phyloP scores from a whole-genome alignment of 805 yeast species.

The Ogataea corticis region DNA sequence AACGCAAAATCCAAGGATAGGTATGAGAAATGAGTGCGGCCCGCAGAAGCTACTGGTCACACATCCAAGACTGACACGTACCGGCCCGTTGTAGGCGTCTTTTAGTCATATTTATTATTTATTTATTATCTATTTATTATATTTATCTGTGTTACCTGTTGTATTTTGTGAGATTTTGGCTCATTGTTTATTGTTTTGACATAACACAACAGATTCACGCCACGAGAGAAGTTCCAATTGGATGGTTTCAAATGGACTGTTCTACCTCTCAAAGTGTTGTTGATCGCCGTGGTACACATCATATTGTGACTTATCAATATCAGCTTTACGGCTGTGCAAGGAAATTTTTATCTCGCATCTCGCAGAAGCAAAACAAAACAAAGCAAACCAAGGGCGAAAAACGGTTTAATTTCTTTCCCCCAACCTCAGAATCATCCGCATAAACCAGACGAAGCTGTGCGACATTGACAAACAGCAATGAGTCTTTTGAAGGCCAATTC shows the following conservation, averaged over 20 bases:
- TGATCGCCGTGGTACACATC: background rate
- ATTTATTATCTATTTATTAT: constrained; percentile 12
- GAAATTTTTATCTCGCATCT: background rate
- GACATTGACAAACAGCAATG: background rate
- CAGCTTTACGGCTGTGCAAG: background rate
- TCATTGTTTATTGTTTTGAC: too few relatives aligned
- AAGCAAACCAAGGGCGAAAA: background rate
- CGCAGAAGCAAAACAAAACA: background rate
- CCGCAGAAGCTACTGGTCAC: too few relatives aligned
- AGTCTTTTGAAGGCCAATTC: constrained; percentile 6
- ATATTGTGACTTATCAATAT: background rate
- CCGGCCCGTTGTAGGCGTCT: too few relatives aligned
- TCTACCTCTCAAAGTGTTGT: too few relatives aligned
- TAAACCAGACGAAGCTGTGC: too few relatives aligned
- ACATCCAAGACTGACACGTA: too few relatives aligned
- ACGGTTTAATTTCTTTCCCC: too few relatives aligned
- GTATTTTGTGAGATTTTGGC: too few relatives aligned
- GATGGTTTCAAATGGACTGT: too few relatives aligned
- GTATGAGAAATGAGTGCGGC: constrained; percentile 9
- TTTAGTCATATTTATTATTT: constrained; percentile 10
- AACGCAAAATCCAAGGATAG: constrained; percentile 35
- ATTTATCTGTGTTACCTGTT: background rate
- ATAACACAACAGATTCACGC: too few relatives aligned
- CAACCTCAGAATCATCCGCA: too few relatives aligned
- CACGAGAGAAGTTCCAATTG: too few relatives aligned